Evolutionary conservation across 202 grass and related monocot species (phyloP).

Genomic region (Schoenoplectus tabernaemontani): DNA sequence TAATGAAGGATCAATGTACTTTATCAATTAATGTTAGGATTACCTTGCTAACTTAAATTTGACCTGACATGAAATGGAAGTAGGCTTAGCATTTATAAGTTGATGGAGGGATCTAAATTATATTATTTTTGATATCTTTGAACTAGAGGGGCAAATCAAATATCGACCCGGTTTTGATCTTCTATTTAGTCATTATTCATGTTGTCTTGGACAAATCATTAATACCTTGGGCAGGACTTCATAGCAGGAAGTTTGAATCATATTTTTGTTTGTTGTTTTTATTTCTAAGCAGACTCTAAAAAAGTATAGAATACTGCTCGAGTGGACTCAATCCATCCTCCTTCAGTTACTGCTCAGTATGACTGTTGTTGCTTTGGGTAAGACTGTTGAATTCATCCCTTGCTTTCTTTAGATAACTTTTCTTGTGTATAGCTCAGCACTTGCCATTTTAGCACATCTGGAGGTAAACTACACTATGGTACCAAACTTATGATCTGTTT

Average conservation of each 20-base stretch:
- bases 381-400: constrained; percentile 10
- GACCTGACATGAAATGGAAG: not conserved
- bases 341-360: constrained; percentile 11
- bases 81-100: not conserved
- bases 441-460: not conserved
- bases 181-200: not conserved
- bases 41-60: not conserved
- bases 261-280: constrained; percentile 23
- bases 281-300: constrained; percentile 15
- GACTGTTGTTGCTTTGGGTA: constrained; percentile 12
- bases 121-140: not conserved
- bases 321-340: constrained; percentile 10
- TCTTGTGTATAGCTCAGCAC: not conserved
- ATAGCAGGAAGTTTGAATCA: constrained; percentile 3
- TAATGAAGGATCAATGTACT: not conserved
- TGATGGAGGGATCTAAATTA: not conserved
- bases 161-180: not conserved
- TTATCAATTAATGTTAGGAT: not conserved
- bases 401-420: not conserved
- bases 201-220: constrained; percentile 13
- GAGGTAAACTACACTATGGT: not conserved
- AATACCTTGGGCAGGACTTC: not conserved
- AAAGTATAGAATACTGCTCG: constrained; percentile 16
- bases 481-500: not conserved
- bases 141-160: not conserved